Base-by-base conservation (phyloP, 305 asterid species). In the Fraxinus paxiana region DNA sequence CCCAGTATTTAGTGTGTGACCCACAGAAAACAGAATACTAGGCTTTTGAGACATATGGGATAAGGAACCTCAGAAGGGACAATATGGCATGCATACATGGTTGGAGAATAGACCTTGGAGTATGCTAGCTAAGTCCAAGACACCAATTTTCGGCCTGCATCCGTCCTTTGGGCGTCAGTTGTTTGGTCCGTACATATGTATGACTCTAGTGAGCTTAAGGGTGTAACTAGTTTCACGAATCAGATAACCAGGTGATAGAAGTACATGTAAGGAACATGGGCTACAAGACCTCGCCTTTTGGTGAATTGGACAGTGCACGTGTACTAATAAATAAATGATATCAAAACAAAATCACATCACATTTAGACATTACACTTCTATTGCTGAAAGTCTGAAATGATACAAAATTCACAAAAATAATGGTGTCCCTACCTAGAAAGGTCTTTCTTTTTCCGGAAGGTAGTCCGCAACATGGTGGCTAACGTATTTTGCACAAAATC, bases 401-500 rank as follows among this genome's bases (percentile, higher is more conserved):
- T 65, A 73, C 63, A 65, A 41, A 61, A 63, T 73, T 69, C 75
- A 79, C 75, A 80, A 12, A 67, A 48, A 72, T 28, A 34, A 80
- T 74, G 18, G 63, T 28, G 34, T 76, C 56, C 84, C 20, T 73
- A 96, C 99, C 98, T 93, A 67, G 98, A 94, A 82, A 96, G 92
- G 83, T 96, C 99, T 84, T 94, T 96, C 89, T 94, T 96, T 89
- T 96, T 96, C 83, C 97, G 91, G 80, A 96, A 96, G 82, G 97
- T 92, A 74, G 98, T 96, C 78, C 97, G 86, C 81, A 94, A 85
- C 99, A 96, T 94, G 83, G 87, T 83, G 67, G 98, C 98, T 80
- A 96, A 84, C 43, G 90, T 92, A 88, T 96, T 96, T 84, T 96
- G 99, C 82, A 96, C 99, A 89, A 96, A 96, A 87, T 96, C 99